A percentile compares a stretch with the other conserved stretches of the same genome.
phyloP scores from a whole-genome alignment of 1,284 basidiomycete species.

The Heterobasidion occidentale region DNA sequence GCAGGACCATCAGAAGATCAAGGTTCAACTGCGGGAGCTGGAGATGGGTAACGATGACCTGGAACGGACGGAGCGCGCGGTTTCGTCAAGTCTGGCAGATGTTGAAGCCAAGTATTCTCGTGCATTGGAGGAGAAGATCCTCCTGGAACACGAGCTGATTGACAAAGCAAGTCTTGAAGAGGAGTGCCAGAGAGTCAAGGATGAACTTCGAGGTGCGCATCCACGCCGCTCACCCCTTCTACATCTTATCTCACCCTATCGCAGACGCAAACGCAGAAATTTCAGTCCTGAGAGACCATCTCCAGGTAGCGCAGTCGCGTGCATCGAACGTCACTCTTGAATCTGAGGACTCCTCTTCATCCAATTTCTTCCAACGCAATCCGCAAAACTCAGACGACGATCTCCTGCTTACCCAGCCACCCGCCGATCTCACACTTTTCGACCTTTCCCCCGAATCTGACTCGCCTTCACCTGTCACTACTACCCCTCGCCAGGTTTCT shows the following conservation, averaged over 20 bases:
- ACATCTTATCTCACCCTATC: slow-evolving; percentile 8
- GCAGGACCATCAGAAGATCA: slow-evolving; percentile 73
- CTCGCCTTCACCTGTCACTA: slow-evolving; percentile 12
- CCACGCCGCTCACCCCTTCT: slow-evolving; percentile 1
- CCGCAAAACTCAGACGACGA: slow-evolving; percentile 38
- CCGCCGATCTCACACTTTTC: slow-evolving; percentile 52
- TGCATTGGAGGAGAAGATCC: slow-evolving; percentile 92
- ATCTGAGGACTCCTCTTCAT: slow-evolving; percentile 14
- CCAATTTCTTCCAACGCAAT: slow-evolving; percentile 19
- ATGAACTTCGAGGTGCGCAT: slow-evolving; percentile 82
- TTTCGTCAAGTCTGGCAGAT: slow-evolving; percentile 86
- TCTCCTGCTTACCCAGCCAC: slow-evolving; percentile 47
- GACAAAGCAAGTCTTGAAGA: slow-evolving; percentile 89
- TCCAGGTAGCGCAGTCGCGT: slow-evolving; percentile 33
- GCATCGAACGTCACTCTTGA: slow-evolving; percentile 14
- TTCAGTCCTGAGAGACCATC: slow-evolving; percentile 73
- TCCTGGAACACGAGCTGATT: slow-evolving; percentile 94
- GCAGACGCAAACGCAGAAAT: slow-evolving; percentile 83
- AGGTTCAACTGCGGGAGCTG: slow-evolving; percentile 79
- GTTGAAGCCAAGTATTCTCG: slow-evolving; percentile 88
- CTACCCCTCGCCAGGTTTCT: slow-evolving; percentile 26
- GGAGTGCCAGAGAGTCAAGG: slow-evolving; percentile 86
- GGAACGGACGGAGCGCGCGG: slow-evolving; percentile 86
- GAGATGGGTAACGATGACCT: slow-evolving; percentile 97
- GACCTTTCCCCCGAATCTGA: slow-evolving; percentile 45